Evolutionary conservation across 352 stramenopile species (phyloP), one percentile per base, ranked within the genome.

Genomic region (Globisporangium mamillatum): DNA sequence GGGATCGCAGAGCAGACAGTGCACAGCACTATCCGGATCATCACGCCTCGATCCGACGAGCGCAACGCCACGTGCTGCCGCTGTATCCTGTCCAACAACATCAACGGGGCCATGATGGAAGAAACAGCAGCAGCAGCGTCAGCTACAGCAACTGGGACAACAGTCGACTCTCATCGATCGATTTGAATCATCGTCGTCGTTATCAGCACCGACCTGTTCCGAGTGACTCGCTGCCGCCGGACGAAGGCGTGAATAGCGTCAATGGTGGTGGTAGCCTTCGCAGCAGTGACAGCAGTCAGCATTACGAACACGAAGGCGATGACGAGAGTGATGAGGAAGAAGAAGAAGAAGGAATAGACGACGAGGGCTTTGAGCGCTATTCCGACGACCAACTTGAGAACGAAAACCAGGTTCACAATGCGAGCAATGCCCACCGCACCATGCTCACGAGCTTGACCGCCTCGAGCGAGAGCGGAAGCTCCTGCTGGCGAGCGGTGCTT

Each of bases 401-500:
- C 32, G 61, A 66, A 4, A 34, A n/a, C 12, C 53, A 60, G n/a
- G 14, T 55, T 8, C 22, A 32, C 16, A 60, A 61, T 29, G 58
- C 24, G 18, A 52, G 22, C 18, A 22, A 50, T 48, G 14, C 41
- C 44, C 18, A 52, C 18, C 44, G 24, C 16, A 50, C 18, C 44
- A 52, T 20, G 1, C 18, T 1, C 16, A 52, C 0, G 82, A 90
- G 59, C 63, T 94, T 16, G 67, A 69, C 4, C 72, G 87, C 29
- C 71, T 94, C 9, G 53, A 81, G 52, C 73, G 73, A 2, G 85
- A 94, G 60, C 74, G 81, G 3, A 81, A 86, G 41, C 60, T 88
- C 3, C 70, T 94, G 60, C 67, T 94, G 16, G 67, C 68, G 9
- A 93, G 77, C 57, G 85, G 85, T 4, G 72, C 76, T 20, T 93